Evolutionary conservation across 2,329 filamentous ascomycete genomes (phyloP).

Genomic region (Exophiala sp.): DNA sequence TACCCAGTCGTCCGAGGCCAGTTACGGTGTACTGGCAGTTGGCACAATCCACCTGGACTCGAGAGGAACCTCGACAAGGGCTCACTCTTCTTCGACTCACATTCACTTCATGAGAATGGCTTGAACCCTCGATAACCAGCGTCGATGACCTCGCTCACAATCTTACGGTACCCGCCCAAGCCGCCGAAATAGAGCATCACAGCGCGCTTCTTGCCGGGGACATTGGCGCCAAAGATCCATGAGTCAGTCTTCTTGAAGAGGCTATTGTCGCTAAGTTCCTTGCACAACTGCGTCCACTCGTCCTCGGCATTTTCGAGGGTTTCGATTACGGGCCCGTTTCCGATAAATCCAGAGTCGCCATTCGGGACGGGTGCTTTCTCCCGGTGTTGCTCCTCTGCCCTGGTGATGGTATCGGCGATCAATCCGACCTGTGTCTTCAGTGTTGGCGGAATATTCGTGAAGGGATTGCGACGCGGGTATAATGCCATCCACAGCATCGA

Average conservation of each 20-base stretch:
- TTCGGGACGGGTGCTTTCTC: background rate
- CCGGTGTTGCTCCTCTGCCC: background rate
- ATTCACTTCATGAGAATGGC: background rate
- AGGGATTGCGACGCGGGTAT: constrained; percentile 42
- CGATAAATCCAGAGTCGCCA: background rate
- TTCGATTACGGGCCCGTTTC: constrained; percentile 40
- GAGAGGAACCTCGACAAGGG: too few species aligned
- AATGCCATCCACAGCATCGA: constrained; percentile 31
- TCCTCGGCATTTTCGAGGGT: constrained; percentile 42
- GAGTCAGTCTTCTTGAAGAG: constrained; percentile 48
- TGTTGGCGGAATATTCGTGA: constrained; percentile 36
- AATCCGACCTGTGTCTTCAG: constrained; percentile 36
- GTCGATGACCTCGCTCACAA: background rate
- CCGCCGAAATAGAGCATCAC: constrained; percentile 21
- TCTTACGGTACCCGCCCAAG: constrained; percentile 8
- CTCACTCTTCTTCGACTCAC: background rate
- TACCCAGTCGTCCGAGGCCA: too few species aligned
- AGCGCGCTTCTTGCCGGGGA: constrained; percentile 45
- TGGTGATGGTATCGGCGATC: constrained; percentile 23
- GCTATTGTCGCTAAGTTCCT: constrained; percentile 30
- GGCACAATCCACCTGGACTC: too few species aligned
- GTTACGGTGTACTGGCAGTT: too few species aligned
- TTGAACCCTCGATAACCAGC: constrained; percentile 3
- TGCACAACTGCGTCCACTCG: constrained; percentile 46
- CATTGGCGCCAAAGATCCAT: constrained; percentile 51